Conservation (phyloP, 495 filamentous ascomycete species). For the Hamigera avellanea region DNA sequence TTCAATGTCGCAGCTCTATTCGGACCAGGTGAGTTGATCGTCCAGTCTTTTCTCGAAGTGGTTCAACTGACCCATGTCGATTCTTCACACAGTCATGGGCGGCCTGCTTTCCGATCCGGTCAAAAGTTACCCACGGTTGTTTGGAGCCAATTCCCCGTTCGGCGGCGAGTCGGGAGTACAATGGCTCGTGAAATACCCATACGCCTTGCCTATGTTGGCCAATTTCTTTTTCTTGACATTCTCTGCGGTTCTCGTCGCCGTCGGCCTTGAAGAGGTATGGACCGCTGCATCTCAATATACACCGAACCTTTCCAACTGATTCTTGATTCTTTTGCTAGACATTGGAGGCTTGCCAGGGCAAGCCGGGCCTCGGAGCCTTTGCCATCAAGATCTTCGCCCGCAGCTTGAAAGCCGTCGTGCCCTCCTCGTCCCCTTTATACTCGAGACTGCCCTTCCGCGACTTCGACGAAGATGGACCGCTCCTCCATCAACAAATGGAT, state of each 20-base stretch:
- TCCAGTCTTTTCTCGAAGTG: not conserved
- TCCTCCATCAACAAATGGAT: slow-evolving; percentile 14
- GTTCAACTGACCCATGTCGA: slow-evolving; percentile 35
- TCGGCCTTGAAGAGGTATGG: slow-evolving; percentile 60
- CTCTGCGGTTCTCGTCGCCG: slow-evolving; percentile 43
- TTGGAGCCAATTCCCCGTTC: slow-evolving; percentile 44
- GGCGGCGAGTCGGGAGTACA: slow-evolving; percentile 41
- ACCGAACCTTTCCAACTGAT: too few relatives aligned
- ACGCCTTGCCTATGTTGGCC: slow-evolving; percentile 64
- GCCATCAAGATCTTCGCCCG: slow-evolving; percentile 21
- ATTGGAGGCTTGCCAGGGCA: slow-evolving; percentile 31
- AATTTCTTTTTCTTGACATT: slow-evolving; percentile 53
- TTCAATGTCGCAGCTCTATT: slow-evolving; percentile 73
- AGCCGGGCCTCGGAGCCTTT: slow-evolving; percentile 27
- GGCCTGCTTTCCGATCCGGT: slow-evolving; percentile 68
- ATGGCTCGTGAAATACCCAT: slow-evolving; percentile 61
- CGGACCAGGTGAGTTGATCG: slow-evolving; percentile 42
- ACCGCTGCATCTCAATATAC: not conserved
- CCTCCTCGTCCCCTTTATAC: slow-evolving; percentile 26
- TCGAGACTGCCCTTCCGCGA: slow-evolving; percentile 24
- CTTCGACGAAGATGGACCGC: slow-evolving; percentile 24
- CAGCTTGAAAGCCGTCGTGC: slow-evolving; percentile 14
- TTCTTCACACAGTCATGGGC: slow-evolving; percentile 43
- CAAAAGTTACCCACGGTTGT: slow-evolving; percentile 51
- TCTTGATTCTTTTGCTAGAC: slow-evolving; percentile 14